Evolutionary conservation across 768 basidiomycete species (phyloP).

Genomic region (Amanita rubescens): DNA sequence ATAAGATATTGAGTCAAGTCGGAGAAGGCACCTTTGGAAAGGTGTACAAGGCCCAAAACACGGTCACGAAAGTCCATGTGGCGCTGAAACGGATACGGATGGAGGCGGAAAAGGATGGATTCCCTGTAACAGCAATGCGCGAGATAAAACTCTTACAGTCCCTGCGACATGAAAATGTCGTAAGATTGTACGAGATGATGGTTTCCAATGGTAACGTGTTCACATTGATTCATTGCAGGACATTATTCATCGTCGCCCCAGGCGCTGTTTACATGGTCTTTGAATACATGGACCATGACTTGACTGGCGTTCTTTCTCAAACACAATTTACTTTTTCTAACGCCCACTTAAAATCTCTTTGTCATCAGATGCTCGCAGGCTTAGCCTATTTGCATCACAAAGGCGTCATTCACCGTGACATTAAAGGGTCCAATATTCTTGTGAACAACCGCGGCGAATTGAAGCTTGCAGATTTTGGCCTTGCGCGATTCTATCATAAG

Average conservation of each 20-base stretch:
- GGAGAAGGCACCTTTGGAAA: conserved; percentile 99
- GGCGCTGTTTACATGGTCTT: conserved; percentile 99
- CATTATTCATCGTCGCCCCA: conserved; percentile 23
- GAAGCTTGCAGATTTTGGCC: conserved; percentile 95
- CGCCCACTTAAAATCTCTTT: conserved; percentile 92
- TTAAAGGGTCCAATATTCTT: conserved; percentile 98
- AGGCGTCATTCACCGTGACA: conserved; percentile 95
- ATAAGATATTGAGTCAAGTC: conserved; percentile 86
- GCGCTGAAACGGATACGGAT: conserved; percentile 96
- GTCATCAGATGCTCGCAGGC: conserved; percentile 91
- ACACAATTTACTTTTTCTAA: conserved; percentile 78
- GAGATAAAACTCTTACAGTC: conserved; percentile 97
- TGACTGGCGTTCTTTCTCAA: conserved; percentile 91
- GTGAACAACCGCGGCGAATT: conserved; percentile 87
- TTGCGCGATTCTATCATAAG: conserved; percentile 95
- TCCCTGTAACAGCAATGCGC: conserved; percentile 97
- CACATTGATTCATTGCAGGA: background rate
- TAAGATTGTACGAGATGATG: conserved; percentile 96
- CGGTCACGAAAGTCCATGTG: conserved; percentile 65
- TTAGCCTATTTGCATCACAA: conserved; percentile 93
- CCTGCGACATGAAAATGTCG: conserved; percentile 82
- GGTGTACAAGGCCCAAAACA: conserved; percentile 91
- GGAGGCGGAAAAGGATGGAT: conserved; percentile 96
- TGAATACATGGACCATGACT: conserved; percentile 98
- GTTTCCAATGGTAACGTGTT: conserved; percentile 76